Base-by-base conservation (phyloP, 495 filamentous ascomycete genomes). In the Penicillium cinerascens region DNA sequence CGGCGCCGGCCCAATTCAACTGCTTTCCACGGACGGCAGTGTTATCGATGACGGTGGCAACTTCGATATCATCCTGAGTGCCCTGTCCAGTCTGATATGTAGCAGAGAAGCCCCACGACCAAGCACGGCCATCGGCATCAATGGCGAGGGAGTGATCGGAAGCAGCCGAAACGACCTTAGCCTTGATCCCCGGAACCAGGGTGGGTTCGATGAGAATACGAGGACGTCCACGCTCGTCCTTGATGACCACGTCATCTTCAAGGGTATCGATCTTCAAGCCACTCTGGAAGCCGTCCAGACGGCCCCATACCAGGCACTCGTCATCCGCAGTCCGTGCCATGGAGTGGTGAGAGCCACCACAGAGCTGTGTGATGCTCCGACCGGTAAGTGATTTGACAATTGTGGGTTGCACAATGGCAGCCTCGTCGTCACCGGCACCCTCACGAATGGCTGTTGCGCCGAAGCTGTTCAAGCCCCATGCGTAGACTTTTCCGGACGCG, bases 401-500 rank as follows among this genome's bases (percentile, higher is more conserved):
- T 11, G 78, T 77, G 2, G 87, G 85, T 40, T 76, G 75, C 7
- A 77, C 67, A 44, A 87, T 74, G 36, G 76, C 73, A 26, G 82
- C 79, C 47, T 77, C 78, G 49, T 84, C 78, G 20, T 84, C 78
- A 50, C 91, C 90, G 21, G 84, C 89, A 42, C 81, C 79, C 11
- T 82, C 79, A 11, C 76, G 74, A 47, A 90, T 78, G 40, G 88
- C 93, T 9, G 86, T 88, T 67, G 92, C 85, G 42, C 85, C 87
- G 63, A 87, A 95, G 65, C 85, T 89, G 72, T 96, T 97, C 33
- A 91, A 70, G 6, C 92, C 92, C 90, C 91, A 97, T 18, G 84
- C 76, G 68, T 81, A 92, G 50, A 93, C 84, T 26, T 84, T 78
- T 29, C 82, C 85, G 36, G 84, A 79, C 17, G 79, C 74, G 69